Percentiles rank a stretch among this genome's conserved stretches.
phyloP scores from a whole-genome alignment of 225 moss, liverwort and hornwort species.

The Polytrichum formosum region DNA sequence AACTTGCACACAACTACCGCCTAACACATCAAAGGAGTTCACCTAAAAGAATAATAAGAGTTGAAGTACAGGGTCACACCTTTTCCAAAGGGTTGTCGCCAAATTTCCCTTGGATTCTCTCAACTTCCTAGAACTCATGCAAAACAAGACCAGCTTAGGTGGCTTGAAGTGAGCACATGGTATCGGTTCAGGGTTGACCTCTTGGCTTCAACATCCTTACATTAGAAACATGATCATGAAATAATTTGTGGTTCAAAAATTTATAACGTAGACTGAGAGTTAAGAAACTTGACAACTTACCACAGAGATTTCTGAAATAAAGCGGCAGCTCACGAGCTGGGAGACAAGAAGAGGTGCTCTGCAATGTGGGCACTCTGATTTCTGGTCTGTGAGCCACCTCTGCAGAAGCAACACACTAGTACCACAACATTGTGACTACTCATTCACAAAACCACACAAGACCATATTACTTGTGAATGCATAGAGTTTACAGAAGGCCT shows the following conservation, averaged over 20 bases:
- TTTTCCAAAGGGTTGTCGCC: constrained; percentile 59
- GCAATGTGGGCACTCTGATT: constrained; percentile 71
- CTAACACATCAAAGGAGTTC: no score
- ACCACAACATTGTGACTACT: not conserved
- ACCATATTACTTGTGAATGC: no score
- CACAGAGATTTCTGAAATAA: constrained; percentile 66
- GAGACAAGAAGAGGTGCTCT: constrained; percentile 56
- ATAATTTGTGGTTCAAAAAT: not conserved
- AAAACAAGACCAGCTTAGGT: not conserved
- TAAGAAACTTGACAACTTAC: constrained; percentile 16
- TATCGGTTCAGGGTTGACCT: not conserved
- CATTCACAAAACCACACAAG: not conserved
- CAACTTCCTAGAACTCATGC: constrained; percentile 48
- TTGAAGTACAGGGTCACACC: constrained; percentile 22
- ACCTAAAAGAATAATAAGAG: not conserved
- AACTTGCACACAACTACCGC: no score
- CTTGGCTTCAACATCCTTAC: not conserved
- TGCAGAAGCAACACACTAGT: constrained; percentile 13
- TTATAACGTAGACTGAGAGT: not conserved
- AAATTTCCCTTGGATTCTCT: constrained; percentile 65
- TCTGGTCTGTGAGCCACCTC: constrained; percentile 75
- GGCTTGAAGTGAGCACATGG: not conserved
- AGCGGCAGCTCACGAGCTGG: constrained; percentile 68
- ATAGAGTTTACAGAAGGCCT: no score
- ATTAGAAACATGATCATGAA: not conserved